phyloP scores from a whole-genome alignment of 2,329 filamentous ascomycete genomes.

The Tolypocladium tundrense region DNA sequence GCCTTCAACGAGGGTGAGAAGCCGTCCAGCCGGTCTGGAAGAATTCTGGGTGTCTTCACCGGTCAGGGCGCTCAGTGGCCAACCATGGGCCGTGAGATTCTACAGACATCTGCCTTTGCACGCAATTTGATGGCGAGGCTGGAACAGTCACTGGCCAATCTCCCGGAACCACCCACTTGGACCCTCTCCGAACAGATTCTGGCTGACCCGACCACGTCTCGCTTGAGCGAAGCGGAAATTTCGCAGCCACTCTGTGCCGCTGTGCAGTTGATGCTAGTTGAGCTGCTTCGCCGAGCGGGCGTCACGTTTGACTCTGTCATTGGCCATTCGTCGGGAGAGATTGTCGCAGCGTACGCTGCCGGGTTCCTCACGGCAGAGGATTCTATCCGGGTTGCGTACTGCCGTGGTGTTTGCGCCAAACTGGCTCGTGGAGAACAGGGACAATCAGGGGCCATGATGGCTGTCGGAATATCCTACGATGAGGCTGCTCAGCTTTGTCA shows the following conservation, averaged over 20 bases:
- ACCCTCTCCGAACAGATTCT: not conserved
- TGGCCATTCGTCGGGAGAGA: conserved; percentile 31
- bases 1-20: not conserved
- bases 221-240: conserved; percentile 3
- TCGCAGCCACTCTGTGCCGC: conserved; percentile 23
- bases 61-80: conserved; percentile 24
- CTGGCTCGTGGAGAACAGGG: not conserved
- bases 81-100: conserved; percentile 19
- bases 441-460: conserved; percentile 9
- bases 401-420: conserved; percentile 1
- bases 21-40: not conserved
- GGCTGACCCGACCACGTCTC: not conserved
- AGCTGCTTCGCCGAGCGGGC: conserved; percentile 20
- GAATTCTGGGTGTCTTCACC: conserved; percentile 19
- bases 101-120: conserved; percentile 1
- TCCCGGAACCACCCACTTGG: conserved; percentile 1
- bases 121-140: not conserved
- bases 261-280: conserved; percentile 29
- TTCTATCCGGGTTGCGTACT: conserved; percentile 5
- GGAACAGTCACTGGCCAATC: not conserved
- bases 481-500: conserved; percentile 1
- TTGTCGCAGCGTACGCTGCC: conserved; percentile 28
- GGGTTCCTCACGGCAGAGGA: conserved; percentile 5
- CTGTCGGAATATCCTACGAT: conserved; percentile 7
- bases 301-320: conserved; percentile 20